phyloP scores from a whole-genome alignment of 2,329 filamentous ascomycete genomes.

The Chalaropsis ovoidea region DNA sequence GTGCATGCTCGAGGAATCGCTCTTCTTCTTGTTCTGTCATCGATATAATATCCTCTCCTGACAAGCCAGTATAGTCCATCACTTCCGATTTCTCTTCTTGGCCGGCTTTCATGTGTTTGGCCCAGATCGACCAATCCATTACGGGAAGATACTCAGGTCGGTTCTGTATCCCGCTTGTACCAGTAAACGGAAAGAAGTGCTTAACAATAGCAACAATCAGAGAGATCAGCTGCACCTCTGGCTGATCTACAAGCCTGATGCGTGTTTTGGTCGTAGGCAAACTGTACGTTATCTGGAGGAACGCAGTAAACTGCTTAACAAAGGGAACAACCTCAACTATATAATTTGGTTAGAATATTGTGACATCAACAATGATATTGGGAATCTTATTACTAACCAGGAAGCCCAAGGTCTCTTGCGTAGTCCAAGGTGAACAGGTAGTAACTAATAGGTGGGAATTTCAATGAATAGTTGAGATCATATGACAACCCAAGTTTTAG shows the following conservation, averaged over 20 bases:
- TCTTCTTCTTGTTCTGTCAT: slow-evolving; percentile 54
- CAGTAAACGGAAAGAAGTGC: slow-evolving; percentile 60
- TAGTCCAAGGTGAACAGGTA: slow-evolving; percentile 59
- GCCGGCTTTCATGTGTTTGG: slow-evolving; percentile 33
- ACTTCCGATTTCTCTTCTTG: slow-evolving; percentile 29
- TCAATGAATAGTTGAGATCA: slow-evolving; percentile 55
- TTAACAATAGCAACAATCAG: slow-evolving; percentile 69
- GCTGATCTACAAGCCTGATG: slow-evolving; percentile 42
- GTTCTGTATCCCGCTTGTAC: slow-evolving; percentile 35
- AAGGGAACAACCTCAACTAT: slow-evolving; percentile 27
- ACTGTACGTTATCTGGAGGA: slow-evolving; percentile 15
- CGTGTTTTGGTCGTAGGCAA: slow-evolving; percentile 20
- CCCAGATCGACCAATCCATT: slow-evolving; percentile 60
- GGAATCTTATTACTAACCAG: slow-evolving; percentile 42
- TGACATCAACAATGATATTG: neutral
- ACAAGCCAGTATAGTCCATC: slow-evolving; percentile 42
- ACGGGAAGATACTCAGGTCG: slow-evolving; percentile 27
- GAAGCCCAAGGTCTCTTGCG: slow-evolving; percentile 61
- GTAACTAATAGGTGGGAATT: slow-evolving; percentile 62
- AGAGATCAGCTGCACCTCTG: slow-evolving; percentile 64
- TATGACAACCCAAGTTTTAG: slow-evolving; percentile 55
- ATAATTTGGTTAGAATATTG: neutral
- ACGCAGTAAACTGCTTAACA: slow-evolving; percentile 16
- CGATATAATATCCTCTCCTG: slow-evolving; percentile 50
- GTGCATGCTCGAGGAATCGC: slow-evolving; percentile 47